Evolutionary conservation across 108 stramenopile species (phyloP).

Genomic region (Chaetoceros tenuissimus): DNA sequence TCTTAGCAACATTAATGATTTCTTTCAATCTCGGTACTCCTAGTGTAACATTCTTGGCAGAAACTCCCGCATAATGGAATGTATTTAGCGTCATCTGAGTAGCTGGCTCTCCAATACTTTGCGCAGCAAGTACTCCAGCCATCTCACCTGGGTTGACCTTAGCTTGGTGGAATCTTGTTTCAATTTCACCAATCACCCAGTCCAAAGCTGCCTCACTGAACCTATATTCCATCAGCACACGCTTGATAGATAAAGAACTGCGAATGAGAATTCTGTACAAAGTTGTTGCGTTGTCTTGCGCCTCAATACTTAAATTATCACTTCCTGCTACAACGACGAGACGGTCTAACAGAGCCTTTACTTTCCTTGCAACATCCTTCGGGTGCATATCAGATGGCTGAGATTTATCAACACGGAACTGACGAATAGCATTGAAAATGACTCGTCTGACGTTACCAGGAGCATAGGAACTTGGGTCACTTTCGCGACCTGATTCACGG

Average conservation of each 20-base stretch:
- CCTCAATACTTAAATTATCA: constrained; percentile 82
- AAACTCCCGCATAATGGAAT: constrained; percentile 98
- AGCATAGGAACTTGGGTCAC: constrained; percentile 77
- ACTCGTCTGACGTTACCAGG: constrained; percentile 90
- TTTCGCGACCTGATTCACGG: constrained; percentile 82
- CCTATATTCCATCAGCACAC: constrained; percentile 82
- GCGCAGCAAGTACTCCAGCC: constrained; percentile 97
- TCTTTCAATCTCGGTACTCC: constrained; percentile 98
- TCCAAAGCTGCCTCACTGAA: constrained; percentile 84
- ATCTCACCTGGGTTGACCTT: constrained; percentile 96
- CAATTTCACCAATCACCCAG: constrained; percentile 89
- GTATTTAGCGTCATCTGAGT: constrained; percentile 99
- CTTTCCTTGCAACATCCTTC: constrained; percentile 62
- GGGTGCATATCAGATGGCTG: constrained; percentile 87
- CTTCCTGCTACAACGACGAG: constrained; percentile 90
- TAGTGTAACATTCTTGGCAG: constrained; percentile 98
- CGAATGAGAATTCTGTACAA: constrained; percentile 89
- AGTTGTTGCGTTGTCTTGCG: constrained; percentile 91
- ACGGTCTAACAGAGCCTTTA: constrained; percentile 69
- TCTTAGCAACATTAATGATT: constrained; percentile 97
- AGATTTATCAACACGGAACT: constrained; percentile 83
- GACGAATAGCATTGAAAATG: constrained; percentile 86
- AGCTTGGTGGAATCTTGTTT: constrained; percentile 82
- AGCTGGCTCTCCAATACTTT: constrained; percentile 97
- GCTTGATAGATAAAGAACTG: constrained; percentile 77